These are phyloP conservation scores for Pugionium cornutum DNA, from an alignment of 345 rosid genomes.

Conservation along the genomic window DNA sequence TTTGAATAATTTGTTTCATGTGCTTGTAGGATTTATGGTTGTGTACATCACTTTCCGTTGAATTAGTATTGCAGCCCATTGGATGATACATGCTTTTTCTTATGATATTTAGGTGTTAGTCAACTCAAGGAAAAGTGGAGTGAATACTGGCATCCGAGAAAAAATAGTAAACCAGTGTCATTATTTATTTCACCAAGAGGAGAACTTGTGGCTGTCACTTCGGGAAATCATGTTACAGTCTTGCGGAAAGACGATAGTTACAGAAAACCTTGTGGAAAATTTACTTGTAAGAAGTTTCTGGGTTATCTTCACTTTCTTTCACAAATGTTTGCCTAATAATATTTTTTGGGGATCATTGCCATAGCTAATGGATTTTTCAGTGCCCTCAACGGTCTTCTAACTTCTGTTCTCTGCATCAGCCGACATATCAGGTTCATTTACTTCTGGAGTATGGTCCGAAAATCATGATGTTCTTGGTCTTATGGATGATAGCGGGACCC, in stretches of 20 bases:
- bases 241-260: slow-evolving; percentile 73
- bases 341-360: neutral
- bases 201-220: slow-evolving; percentile 78
- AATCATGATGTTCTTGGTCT: slow-evolving; percentile 79
- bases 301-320: slow-evolving; percentile 24
- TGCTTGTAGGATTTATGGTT: slow-evolving; percentile 13
- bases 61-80: slow-evolving; percentile 1
- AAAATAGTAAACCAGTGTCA: slow-evolving; percentile 46
- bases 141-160: slow-evolving; percentile 48
- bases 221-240: slow-evolving; percentile 68
- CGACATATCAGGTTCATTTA: slow-evolving; percentile 49
- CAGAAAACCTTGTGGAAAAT: slow-evolving; percentile 62
- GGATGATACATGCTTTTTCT: slow-evolving; percentile 24
- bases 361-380: slow-evolving; percentile 2
- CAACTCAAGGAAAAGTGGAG: slow-evolving; percentile 70
- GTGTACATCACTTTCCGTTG: slow-evolving; percentile 11
- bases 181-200: slow-evolving; percentile 75
- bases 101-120: slow-evolving; percentile 53
- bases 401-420: slow-evolving; percentile 51
- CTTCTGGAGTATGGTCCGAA: slow-evolving; percentile 86
- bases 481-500: slow-evolving; percentile 58
- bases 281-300: slow-evolving; percentile 51
- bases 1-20: neutral
- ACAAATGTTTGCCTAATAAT: slow-evolving; percentile 7
- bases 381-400: slow-evolving; percentile 26